phyloP scores from a whole-genome alignment of 202 grass and related monocot species.

The Setaria viridis region DNA sequence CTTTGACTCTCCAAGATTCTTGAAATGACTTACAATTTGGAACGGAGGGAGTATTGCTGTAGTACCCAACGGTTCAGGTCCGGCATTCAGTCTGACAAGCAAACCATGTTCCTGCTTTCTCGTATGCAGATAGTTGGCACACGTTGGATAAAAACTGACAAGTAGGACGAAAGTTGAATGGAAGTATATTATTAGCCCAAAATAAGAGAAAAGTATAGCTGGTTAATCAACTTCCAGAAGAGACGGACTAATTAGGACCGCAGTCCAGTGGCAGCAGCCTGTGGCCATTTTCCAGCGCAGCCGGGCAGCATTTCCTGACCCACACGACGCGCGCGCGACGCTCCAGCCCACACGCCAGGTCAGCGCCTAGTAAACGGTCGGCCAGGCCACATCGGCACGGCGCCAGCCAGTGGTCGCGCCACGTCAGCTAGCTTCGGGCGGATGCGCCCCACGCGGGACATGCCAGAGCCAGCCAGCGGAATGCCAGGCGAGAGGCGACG shows the following conservation, averaged over 20 bases:
- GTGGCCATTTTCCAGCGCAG: neutral
- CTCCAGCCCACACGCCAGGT: constrained; percentile 14
- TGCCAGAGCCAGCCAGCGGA: neutral
- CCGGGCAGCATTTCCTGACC: neutral
- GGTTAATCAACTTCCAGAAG: neutral
- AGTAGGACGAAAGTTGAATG: too few relatives aligned
- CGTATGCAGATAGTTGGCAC: neutral
- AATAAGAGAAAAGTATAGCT: neutral
- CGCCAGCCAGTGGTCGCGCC: neutral
- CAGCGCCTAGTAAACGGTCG: neutral
- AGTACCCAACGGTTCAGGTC: neutral
- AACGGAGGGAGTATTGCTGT: neutral
- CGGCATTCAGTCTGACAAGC: neutral
- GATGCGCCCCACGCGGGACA: neutral
- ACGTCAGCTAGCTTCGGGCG: neutral
- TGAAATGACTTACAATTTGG: too few relatives aligned
- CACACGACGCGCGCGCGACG: neutral
- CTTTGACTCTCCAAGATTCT: too few relatives aligned
- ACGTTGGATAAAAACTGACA: neutral
- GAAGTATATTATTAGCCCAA: neutral
- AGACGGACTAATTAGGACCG: neutral
- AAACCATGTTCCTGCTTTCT: neutral
- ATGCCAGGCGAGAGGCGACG: neutral
- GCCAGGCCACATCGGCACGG: neutral
- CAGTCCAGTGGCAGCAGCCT: neutral